phyloP scores from a whole-genome alignment of 345 rosid genomes.

The Toxicodendron radicans region DNA sequence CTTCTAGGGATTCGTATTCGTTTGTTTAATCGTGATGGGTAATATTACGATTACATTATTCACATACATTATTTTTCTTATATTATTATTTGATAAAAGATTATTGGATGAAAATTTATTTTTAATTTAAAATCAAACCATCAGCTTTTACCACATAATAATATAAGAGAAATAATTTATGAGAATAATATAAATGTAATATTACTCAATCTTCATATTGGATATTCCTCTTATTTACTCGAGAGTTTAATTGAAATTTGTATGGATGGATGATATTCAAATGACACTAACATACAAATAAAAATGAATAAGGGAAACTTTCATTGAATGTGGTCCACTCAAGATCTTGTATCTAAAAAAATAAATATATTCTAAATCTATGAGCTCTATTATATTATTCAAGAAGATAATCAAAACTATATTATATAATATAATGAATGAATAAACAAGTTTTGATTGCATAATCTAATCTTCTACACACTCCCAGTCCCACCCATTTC shows the following conservation, averaged over 20 bases:
- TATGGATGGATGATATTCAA: background rate
- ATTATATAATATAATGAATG: background rate
- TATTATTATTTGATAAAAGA: too few relatives aligned
- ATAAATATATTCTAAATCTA: background rate
- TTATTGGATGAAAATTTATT: too few relatives aligned
- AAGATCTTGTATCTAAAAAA: background rate
- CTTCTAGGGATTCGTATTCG: too few relatives aligned
- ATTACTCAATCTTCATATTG: too few relatives aligned
- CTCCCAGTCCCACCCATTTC: background rate
- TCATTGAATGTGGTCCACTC: constrained; percentile 7
- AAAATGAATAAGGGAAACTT: background rate
- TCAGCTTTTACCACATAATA: too few relatives aligned
- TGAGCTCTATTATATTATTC: background rate
- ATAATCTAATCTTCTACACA: background rate
- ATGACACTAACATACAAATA: background rate
- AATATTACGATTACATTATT: too few relatives aligned
- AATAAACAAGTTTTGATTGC: background rate
- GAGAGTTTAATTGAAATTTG: background rate
- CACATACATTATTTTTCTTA: too few relatives aligned
- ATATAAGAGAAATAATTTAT: too few relatives aligned
- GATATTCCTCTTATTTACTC: too few relatives aligned
- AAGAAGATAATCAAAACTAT: background rate
- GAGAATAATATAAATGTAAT: too few relatives aligned
- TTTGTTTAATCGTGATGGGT: too few relatives aligned
- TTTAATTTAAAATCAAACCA: too few relatives aligned